These are phyloP conservation scores for Urochloa ruziziensis DNA, from an alignment of 176 grass and related monocot species.

Conservation along the genomic window DNA sequence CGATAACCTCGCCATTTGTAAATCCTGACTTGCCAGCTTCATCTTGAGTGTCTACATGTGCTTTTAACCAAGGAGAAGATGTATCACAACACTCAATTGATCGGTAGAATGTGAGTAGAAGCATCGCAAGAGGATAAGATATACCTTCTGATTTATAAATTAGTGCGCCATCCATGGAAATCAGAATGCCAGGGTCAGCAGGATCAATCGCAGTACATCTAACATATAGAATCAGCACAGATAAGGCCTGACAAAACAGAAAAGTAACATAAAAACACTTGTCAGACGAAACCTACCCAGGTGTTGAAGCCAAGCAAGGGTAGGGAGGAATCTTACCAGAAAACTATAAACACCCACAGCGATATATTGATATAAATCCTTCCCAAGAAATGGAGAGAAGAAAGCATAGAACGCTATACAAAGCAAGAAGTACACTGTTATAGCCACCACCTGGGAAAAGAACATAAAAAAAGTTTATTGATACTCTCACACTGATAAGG, in stretches of 20 bases:
- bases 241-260: conserved; percentile 64
- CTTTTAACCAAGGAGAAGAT: conserved; percentile 31
- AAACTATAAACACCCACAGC: conserved; percentile 77
- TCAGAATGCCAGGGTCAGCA: conserved; percentile 89
- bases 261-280: conserved; percentile 25
- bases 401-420: conserved; percentile 98
- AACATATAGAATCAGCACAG: conserved; percentile 79
- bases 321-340: conserved; percentile 56
- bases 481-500: neutral
- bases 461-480: neutral
- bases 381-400: conserved; percentile 94
- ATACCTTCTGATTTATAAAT: conserved; percentile 66
- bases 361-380: conserved; percentile 63
- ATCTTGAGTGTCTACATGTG: conserved; percentile 34
- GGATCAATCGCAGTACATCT: conserved; percentile 98
- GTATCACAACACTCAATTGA: conserved; percentile 37
- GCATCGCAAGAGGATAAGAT: conserved; percentile 13
- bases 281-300: conserved; percentile 9
- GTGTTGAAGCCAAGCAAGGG: neutral
- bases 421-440: conserved; percentile 92
- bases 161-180: conserved; percentile 55
- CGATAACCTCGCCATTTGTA: neutral
- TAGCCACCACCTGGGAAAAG: conserved; percentile 88
- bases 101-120: conserved; percentile 21
- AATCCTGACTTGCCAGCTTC: conserved; percentile 37